A percentile compares a stretch with the other conserved stretches of the same genome.
These are phyloP conservation scores for Sordariomycetes sp. DNA, from an alignment of 2,329 filamentous ascomycete species.

Conservation along the genomic window DNA sequence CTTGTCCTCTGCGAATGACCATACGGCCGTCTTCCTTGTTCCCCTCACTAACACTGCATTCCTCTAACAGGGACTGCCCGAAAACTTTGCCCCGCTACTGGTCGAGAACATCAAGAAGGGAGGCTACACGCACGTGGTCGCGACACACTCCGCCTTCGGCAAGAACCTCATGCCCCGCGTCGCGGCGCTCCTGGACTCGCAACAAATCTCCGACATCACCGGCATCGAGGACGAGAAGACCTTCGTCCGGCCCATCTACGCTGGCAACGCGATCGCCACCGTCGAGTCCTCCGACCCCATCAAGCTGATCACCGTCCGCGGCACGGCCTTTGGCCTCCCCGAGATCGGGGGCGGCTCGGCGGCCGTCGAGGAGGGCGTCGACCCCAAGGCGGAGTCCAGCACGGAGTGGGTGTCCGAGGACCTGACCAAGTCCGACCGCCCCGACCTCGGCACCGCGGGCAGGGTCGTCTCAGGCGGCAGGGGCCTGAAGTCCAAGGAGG, in stretches of 20 bases:
- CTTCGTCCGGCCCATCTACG: constrained; percentile 94
- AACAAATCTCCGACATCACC: constrained; percentile 90
- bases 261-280: constrained; percentile 92
- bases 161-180: constrained; percentile 91
- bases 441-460: constrained; percentile 80
- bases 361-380: constrained; percentile 66
- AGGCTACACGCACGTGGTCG: constrained; percentile 84
- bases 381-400: constrained; percentile 63
- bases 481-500: constrained; percentile 94
- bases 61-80: constrained; percentile 61
- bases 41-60: neutral
- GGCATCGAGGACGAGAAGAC: constrained; percentile 81
- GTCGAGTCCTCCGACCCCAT: constrained; percentile 79
- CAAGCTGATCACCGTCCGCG: constrained; percentile 87
- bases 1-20: neutral
- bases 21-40: neutral
- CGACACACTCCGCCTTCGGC: constrained; percentile 87
- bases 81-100: constrained; percentile 88
- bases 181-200: constrained; percentile 80
- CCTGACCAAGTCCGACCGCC: constrained; percentile 84
- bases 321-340: constrained; percentile 78
- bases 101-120: constrained; percentile 96
- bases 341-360: constrained; percentile 64
- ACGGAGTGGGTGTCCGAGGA: constrained; percentile 93
- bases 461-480: constrained; percentile 89